Percentiles rank a stretch among this genome's conserved stretches.
phyloP scores from a whole-genome alignment of 176 grass and related monocot genomes.

The Urochloa ruziziensis region DNA sequence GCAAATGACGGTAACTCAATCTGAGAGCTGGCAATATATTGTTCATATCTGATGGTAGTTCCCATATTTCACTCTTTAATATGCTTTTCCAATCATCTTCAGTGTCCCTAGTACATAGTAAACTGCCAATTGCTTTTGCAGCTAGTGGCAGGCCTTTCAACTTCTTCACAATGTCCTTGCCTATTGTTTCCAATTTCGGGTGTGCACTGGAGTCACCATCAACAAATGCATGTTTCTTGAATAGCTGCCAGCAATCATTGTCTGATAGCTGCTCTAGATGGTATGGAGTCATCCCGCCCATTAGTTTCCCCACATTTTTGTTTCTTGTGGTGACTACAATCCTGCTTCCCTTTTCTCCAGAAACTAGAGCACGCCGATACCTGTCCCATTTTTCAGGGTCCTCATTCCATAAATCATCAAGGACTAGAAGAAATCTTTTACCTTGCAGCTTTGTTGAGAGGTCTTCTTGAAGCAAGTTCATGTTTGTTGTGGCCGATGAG shows the following conservation, averaged over 20 bases:
- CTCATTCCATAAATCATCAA: constrained; percentile 92
- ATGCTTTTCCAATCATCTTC: constrained; percentile 67
- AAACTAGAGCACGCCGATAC: constrained; percentile 49
- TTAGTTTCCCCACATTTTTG: constrained; percentile 55
- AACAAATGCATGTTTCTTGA: constrained; percentile 73
- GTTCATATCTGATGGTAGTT: constrained; percentile 62
- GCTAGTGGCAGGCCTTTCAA: constrained; percentile 77
- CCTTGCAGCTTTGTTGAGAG: constrained; percentile 53
- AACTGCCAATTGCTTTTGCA: constrained; percentile 72
- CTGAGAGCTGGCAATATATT: constrained; percentile 76
- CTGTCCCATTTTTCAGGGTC: constrained; percentile 58
- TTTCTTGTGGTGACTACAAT: constrained; percentile 73
- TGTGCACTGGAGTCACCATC: constrained; percentile 44
- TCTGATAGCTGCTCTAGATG: constrained; percentile 61
- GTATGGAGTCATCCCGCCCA: constrained; percentile 45
- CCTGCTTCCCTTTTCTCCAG: constrained; percentile 47
- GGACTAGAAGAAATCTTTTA: constrained; percentile 73
- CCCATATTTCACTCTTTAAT: constrained; percentile 79
- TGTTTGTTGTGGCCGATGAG: constrained; percentile 47
- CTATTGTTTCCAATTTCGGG: constrained; percentile 65
- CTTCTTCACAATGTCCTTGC: constrained; percentile 74
- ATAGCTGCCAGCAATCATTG: constrained; percentile 68
- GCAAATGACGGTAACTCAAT: constrained; percentile 77
- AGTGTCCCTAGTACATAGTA: constrained; percentile 45
- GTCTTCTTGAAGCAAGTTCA: constrained; percentile 68